Evolutionary conservation across 108 stramenopile genomes (phyloP), one percentile per base, ranked within the genome.

Genomic region (Cyclotella baltica): DNA sequence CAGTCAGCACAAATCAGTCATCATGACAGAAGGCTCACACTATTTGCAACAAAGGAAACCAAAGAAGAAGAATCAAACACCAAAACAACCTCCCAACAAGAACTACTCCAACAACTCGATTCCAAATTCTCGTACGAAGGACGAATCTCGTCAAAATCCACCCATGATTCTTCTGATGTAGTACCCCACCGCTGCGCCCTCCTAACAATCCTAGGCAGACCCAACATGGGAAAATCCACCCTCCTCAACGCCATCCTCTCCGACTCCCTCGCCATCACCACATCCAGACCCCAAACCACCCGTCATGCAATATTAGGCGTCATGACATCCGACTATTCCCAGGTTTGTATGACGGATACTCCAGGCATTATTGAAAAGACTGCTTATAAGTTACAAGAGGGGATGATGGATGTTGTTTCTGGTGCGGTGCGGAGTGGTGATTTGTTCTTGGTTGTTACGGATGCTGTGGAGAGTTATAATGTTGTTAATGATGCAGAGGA

Each of bases 201-300:
- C 11, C 6, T 72, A 8, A 72, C 71, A 11, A 72, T 72, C 27
- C 29, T 72, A 0, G 71, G 97, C 8, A 84, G 89, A n/a, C 94
- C 97, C 64, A 98, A 98, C 74, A 94, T 96, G 92, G 97, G 97
- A 19, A 98, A 98, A 68, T 89, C 88, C 18, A 98, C 97, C 0
- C 62, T 97, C 20, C 67, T 96, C 65, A 97, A 97, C 75, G 90
- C 92, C 0, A 76, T 97, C 35, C 57, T 97, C 28, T 72, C 89
- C 63, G 84, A 92, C 52, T 70, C 85, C 50, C 72, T 98, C 29
- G 92, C 90, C 79, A 89, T 94, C 70, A 87, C 94, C 27, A 95
- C 94, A 10, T 65, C 72, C 22, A 87, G 94, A 55, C 95, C 96
- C 0, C 97, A 98, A 75, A 98, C 97, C 28, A 98, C 97, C 27